Percentiles rank a stretch among this genome's conserved stretches.
These are phyloP conservation scores for Hansenula sp. DNA, from an alignment of 1,139 yeast species.

Conservation along the genomic window DNA sequence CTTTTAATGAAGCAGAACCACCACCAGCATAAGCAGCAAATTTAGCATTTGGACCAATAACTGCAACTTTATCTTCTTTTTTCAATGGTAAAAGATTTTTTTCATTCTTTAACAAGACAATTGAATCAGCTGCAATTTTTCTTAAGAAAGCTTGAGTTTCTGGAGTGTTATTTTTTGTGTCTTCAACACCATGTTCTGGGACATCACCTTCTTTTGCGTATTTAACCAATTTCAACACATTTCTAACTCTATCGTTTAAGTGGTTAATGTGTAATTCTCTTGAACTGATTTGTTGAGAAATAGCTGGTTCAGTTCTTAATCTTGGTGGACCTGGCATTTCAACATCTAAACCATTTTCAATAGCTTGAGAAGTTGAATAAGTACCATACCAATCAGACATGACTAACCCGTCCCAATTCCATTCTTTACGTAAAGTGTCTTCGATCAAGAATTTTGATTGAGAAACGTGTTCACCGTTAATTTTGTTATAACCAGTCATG, in stretches of 20 bases:
- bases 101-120: conserved; percentile 52
- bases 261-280: conserved; percentile 24
- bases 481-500: conserved; percentile 59
- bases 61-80: conserved; percentile 36
- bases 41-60: conserved; percentile 50
- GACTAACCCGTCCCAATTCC: conserved; percentile 50
- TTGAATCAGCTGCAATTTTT: conserved; percentile 44
- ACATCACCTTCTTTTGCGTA: conserved; percentile 38
- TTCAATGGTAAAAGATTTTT: conserved; percentile 37
- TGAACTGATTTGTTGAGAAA: conserved; percentile 34
- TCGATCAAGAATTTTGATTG: conserved; percentile 39
- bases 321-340: conserved; percentile 63
- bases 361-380: conserved; percentile 41
- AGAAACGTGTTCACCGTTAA: conserved; percentile 54
- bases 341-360: conserved; percentile 54
- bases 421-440: conserved; percentile 47
- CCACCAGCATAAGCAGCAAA: conserved; percentile 43
- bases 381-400: conserved; percentile 66
- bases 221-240: conserved; percentile 43
- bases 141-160: conserved; percentile 42
- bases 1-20: conserved; percentile 45
- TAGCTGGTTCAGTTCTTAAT: conserved; percentile 37
- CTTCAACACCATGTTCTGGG: conserved; percentile 29
- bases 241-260: conserved; percentile 38
- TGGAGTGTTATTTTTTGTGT: conserved; percentile 34